Evolutionary conservation across 2,329 filamentous ascomycete genomes (phyloP), one percentile per base, ranked within the genome.

Genomic region (Thielaviopsis ethacetica): DNA sequence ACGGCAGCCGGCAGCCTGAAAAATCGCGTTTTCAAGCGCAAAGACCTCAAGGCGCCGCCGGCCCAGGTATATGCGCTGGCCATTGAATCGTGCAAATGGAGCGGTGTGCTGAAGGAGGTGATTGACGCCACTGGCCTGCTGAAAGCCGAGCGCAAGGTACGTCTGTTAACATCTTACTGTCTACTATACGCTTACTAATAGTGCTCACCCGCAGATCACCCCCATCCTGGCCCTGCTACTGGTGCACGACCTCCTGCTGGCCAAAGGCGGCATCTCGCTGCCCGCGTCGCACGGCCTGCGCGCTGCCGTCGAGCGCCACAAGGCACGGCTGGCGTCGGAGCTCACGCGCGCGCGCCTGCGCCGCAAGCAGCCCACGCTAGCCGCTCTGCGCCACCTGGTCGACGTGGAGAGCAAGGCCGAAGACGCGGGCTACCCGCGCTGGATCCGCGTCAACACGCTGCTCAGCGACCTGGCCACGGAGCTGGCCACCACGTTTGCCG

Each of bases 31-130:
- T 97, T 93, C 70, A 76, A 77, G 61, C 84, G 83, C 62, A 86
- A 86, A 65, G 75, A 77, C 7, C 72, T 89, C 64, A 95, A 91
- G 67, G 90, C 86, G 17, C 80, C 85, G 2, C 85, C 86, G 0
- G 84, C 84, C 12, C 88, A 94, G 68, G 76, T 97, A 7, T 97
- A 93, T 68, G 93, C 93, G 9, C 75, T 98, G 41, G 85, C 90
- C 22, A 80, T 85, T 22, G 91, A 97, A 71, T 83, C 88, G 1
- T 84, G 86, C 64, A 97, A 95, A 82, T 96, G 91, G 88, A 93
- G 91, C 65, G 69, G 76, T 3, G 77, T 96, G 2, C 73, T 98
- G 54, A 89, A 89, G 66, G 90, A 95, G 67, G 85, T 96, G n/a
- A 82, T 98, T 67, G 89, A 96, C 65, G 82, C 79, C 63, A 80